Evolutionary conservation across 257 asterid species (phyloP), one percentile per base, ranked within the genome.

Genomic region (Solanum okadae): DNA sequence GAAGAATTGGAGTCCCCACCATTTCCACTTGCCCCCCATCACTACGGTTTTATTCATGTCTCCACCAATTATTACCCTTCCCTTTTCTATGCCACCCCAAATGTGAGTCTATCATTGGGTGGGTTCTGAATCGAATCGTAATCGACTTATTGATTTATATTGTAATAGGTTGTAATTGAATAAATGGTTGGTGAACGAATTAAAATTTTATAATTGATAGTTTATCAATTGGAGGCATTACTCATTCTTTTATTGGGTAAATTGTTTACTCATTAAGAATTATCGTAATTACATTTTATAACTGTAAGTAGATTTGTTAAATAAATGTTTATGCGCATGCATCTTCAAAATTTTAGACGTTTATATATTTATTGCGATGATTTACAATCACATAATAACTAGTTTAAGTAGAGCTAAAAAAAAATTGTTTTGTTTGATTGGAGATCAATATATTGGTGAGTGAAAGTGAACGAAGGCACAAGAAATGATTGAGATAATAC

Each of bases 1-100:
- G 11, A 86, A 85, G 84, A 44, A 61, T 88, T 63, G 42, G 78
- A 44, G 89, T 86, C 87, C 90, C 91, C 86, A 72, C 87, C 89
- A 78, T 85, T 67, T 88, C 4, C 6, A 25, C 22, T 25, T 44
- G 65, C 13, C 23, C 22, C 83, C 56, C 46, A 10, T 27, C 85
- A 42, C 40, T 27, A 44, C 0, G 6, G 67, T 79, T 79, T 27
- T 27, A 16, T 79, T 44, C 16, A 25, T 44, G 1, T 68, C 84
- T 46, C 89, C 73, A 38, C 88, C 90, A 79, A 44, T 79, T 79
- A 79, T 44, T 79, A 44, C 22, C 4, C 49, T 56, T 22, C 31
- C 33, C 86, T 22, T 56, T 33, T 8, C 15, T 31, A 56, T 8
- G 67, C 44, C 86, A 31, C 33, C 9, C 34, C 20, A 63, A 56